Evolutionary conservation across 352 stramenopile genomes (phyloP), one percentile per base, ranked within the genome.

Genomic region (Elongisporangium undulatum): DNA sequence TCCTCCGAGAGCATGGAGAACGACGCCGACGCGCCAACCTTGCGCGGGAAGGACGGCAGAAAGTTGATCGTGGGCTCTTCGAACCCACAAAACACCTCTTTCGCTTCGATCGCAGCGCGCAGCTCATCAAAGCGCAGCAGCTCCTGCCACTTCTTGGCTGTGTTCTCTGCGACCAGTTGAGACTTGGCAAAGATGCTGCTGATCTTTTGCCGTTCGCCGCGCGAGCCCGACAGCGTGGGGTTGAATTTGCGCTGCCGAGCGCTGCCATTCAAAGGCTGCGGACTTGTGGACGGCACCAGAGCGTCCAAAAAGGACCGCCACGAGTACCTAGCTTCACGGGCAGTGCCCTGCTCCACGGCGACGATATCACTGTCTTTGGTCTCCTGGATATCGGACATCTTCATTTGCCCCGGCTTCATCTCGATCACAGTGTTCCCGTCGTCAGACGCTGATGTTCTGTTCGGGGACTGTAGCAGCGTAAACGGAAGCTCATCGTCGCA

Each of bases 81-180:
- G 53, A 95, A 95, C 0, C 86, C 86, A 53, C 79, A 92, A n/a
- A 95, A 89, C 12, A 92, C 77, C 53, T 95, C 86, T 29, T 94
- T 94, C 0, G 75, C 76, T 49, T 94, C 84, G 10, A 95, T 86
- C 2, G 77, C 81, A 3, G 73, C 75, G 10, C 74, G 69, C 6
- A 95, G 52, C 34, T 92, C 77, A 49, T 95, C 86, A 50, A 81
- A 89, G 9, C 84, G 72, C 22, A 93, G 57, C 26, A 95, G 49
- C 20, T 94, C 82, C 34, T 82, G 65, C 86, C 86, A 95, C 50
- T 91, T 90, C 0, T 63, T 68, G 26, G 67, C 59, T 9, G 82
- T 72, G 17, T 79, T 90, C 49, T 87, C 81, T 0, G 69, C 72
- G 0, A 86, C 79, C 34, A 92, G 61, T 26, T 88, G 64, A 6